phyloP scores from a whole-genome alignment of 306 rosid species.

The Cicer pinnatifidum region DNA sequence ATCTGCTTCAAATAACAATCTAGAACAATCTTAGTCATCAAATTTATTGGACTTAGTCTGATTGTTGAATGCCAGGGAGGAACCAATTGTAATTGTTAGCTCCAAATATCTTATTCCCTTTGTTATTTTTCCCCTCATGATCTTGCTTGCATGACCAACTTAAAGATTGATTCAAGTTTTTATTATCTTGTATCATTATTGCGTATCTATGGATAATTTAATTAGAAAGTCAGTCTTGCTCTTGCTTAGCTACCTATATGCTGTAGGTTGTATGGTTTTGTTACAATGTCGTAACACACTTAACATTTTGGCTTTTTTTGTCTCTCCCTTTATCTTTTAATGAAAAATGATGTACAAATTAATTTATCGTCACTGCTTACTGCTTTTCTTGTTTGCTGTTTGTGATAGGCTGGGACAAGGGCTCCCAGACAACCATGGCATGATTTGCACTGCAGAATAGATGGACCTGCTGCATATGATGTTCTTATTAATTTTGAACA shows the following conservation, averaged over 20 bases:
- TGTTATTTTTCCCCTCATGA: slow-evolving; percentile 16
- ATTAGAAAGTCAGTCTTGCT: neutral
- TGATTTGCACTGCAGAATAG: slow-evolving; percentile 90
- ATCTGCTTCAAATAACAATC: slow-evolving; percentile 25
- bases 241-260: slow-evolving; percentile 13
- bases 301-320: slow-evolving; percentile 5
- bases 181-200: slow-evolving; percentile 14
- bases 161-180: slow-evolving; percentile 12
- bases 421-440: slow-evolving; percentile 99
- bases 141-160: slow-evolving; percentile 21
- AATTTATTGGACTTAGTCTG: slow-evolving; percentile 17
- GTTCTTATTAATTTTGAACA: slow-evolving; percentile 92
- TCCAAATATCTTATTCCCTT: slow-evolving; percentile 9
- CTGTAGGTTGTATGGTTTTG: slow-evolving; percentile 27
- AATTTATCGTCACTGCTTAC: slow-evolving; percentile 20
- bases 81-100: slow-evolving; percentile 31
- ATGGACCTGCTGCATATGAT: slow-evolving; percentile 97
- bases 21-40: slow-evolving; percentile 9
- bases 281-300: slow-evolving; percentile 14
- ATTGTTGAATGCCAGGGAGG: slow-evolving; percentile 29
- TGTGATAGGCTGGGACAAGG: slow-evolving; percentile 69
- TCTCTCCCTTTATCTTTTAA: neutral
- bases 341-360: slow-evolving; percentile 21
- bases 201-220: slow-evolving; percentile 4
- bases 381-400: slow-evolving; percentile 33